Conservation (phyloP, 1,284 basidiomycete species). For the Ustilago sp. region DNA sequence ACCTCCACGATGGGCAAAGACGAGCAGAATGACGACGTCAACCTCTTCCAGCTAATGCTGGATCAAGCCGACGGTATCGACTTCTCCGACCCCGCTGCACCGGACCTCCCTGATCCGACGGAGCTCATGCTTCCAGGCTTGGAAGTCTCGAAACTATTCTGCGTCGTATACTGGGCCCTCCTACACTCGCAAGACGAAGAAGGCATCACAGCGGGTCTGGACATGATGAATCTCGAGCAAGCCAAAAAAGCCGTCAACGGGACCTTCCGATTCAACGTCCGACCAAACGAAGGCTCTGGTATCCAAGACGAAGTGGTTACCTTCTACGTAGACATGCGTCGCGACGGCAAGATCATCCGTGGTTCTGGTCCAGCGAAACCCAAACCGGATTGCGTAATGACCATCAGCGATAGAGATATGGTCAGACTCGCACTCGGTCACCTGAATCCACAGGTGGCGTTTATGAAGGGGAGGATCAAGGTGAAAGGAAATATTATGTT, state of each 20-base stretch:
- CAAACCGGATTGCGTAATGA: conserved; percentile 56
- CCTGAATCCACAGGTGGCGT: conserved; percentile 55
- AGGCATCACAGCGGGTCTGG: conserved; percentile 47
- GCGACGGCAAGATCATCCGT: conserved; percentile 43
- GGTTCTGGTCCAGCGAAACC: conserved; percentile 51
- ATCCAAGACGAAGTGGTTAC: conserved; percentile 29
- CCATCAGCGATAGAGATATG: conserved; percentile 60
- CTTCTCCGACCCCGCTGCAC: conserved; percentile 36
- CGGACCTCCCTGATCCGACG: conserved; percentile 37
- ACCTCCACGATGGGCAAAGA: conserved; percentile 24
- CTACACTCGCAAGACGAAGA: conserved; percentile 47
- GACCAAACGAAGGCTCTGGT: conserved; percentile 24
- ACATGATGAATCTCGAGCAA: conserved; percentile 58
- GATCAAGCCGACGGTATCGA: conserved; percentile 59
- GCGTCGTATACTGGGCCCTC: conserved; percentile 53
- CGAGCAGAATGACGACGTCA: conserved; percentile 31
- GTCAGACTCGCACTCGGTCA: conserved; percentile 55
- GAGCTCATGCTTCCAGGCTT: conserved; percentile 49
- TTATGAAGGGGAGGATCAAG: conserved; percentile 60
- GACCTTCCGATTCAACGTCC: conserved; percentile 56
- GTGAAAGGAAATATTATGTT: conserved; percentile 63
- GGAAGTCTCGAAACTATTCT: conserved; percentile 46
- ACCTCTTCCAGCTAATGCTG: conserved; percentile 56
- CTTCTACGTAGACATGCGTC: conserved; percentile 61
- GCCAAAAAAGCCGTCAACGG: conserved; percentile 60